These are phyloP conservation scores for Suillus paluster DNA, from an alignment of 768 basidiomycete species.

Conservation along the genomic window DNA sequence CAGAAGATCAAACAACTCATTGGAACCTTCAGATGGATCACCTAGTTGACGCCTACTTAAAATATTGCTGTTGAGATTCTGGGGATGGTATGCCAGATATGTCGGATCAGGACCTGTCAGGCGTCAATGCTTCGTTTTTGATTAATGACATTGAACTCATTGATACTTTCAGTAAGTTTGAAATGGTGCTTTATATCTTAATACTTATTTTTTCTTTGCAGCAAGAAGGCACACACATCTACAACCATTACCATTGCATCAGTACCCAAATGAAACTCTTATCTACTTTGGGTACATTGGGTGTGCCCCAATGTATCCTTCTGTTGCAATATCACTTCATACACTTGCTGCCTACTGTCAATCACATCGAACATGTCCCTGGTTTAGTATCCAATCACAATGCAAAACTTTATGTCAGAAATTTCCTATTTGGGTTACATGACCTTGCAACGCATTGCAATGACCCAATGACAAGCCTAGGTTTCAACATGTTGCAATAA, in stretches of 20 bases:
- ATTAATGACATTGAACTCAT: background rate
- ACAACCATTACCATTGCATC: background rate
- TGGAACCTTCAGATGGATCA: background rate
- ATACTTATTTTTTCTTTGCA: background rate
- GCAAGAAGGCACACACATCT: no score
- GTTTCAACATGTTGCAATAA: no score
- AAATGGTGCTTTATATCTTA: background rate
- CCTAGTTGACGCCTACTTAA: background rate
- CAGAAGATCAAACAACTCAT: background rate
- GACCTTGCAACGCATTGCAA: no score
- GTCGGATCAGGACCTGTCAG: background rate
- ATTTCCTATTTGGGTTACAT: no score
- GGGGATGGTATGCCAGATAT: conserved; percentile 4
- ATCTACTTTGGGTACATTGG: conserved; percentile 26
- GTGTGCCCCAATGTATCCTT: conserved; percentile 19
- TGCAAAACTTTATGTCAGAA: conserved; percentile 6
- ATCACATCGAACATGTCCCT: conserved; percentile 26
- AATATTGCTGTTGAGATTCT: background rate
- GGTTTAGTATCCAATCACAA: conserved; percentile 26
- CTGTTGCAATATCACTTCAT: conserved; percentile 21
- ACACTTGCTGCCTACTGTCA: conserved; percentile 29
- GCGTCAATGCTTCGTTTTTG: background rate
- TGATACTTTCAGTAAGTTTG: conserved; percentile 7
- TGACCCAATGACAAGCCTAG: no score
- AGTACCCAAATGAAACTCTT: conserved; percentile 24